phyloP scores from a whole-genome alignment of 352 stramenopile genomes.

The Pythium folliculosum region DNA sequence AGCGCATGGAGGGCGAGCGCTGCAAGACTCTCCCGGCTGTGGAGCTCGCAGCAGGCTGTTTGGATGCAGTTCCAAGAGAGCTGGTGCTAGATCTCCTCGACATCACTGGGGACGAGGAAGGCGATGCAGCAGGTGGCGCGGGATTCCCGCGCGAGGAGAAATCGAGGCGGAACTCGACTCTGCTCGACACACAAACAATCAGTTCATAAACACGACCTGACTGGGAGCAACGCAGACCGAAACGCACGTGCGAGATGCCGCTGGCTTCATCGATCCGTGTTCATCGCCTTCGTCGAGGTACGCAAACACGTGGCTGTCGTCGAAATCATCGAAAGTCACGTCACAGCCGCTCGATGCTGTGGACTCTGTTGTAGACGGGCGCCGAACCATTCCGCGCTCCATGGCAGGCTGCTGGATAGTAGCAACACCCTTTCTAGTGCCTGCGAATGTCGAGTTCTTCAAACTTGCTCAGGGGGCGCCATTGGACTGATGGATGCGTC shows the following conservation, averaged over 20 bases:
- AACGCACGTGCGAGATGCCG: conserved; percentile 13
- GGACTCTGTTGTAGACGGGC: conserved; percentile 44
- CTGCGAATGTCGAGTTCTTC: not conserved
- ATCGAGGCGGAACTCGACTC: conserved; percentile 54
- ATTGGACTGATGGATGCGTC: not conserved
- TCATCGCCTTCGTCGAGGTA: conserved; percentile 54
- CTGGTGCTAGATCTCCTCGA: conserved; percentile 20
- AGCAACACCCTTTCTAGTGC: not conserved
- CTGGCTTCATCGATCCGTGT: not conserved
- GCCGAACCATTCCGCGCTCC: conserved; percentile 24
- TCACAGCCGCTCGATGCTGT: conserved; percentile 50
- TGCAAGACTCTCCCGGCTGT: not conserved
- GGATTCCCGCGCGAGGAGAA: conserved; percentile 49
- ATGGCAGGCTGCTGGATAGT: not conserved
- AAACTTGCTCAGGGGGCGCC: not conserved
- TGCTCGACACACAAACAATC: conserved; percentile 4
- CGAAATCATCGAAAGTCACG: conserved; percentile 62
- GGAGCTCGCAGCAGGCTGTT: not conserved
- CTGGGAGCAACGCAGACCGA: not conserved
- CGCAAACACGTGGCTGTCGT: conserved; percentile 58
- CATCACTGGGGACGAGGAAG: not conserved
- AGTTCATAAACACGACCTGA: not conserved
- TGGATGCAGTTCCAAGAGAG: not conserved
- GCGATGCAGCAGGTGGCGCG: conserved; percentile 14
- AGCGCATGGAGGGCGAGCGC: conserved; percentile 25